Percentiles rank a stretch among this genome's conserved stretches.
phyloP scores from a whole-genome alignment of 768 basidiomycete species.

The Suillus cothurnatus region DNA sequence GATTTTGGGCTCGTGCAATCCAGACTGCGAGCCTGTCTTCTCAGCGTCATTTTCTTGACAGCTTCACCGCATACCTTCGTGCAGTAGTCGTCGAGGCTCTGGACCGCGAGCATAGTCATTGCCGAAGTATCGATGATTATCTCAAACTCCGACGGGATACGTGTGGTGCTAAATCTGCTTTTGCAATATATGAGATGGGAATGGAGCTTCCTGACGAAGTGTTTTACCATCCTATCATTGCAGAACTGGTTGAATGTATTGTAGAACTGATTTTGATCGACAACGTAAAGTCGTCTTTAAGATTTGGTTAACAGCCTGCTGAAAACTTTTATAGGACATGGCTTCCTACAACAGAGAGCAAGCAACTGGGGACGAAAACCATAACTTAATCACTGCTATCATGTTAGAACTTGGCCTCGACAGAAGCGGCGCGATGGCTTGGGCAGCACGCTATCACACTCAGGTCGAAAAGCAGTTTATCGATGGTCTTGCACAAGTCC shows the following conservation, averaged over 20 bases:
- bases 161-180: constrained; percentile 31
- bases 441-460: constrained; percentile 20
- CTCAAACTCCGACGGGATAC: constrained; percentile 35
- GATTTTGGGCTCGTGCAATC: constrained; percentile 13
- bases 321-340: constrained; percentile 29
- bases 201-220: constrained; percentile 37
- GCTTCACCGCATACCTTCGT: constrained; percentile 3
- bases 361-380: constrained; percentile 32
- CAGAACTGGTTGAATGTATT: constrained; percentile 8
- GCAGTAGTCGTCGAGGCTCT: constrained; percentile 6
- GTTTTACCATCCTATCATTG: constrained; percentile 25
- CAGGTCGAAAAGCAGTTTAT: constrained; percentile 20
- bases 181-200: constrained; percentile 28
- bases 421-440: constrained; percentile 32
- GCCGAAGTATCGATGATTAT: constrained; percentile 33
- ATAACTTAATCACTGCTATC: constrained; percentile 37
- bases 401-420: constrained; percentile 31
- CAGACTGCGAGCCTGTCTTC: neutral
- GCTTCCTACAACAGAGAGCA: constrained; percentile 40
- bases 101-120: constrained; percentile 9
- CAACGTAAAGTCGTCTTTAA: constrained; percentile 20
- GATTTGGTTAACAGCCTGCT: neutral
- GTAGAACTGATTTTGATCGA: constrained; percentile 24
- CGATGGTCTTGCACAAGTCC: constrained; percentile 22
- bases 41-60: constrained; percentile 12